Evolutionary conservation across 1,284 basidiomycete species (phyloP), one percentile per base, ranked within the genome.

Genomic region (Melanopsichium pennsylvanicum): DNA sequence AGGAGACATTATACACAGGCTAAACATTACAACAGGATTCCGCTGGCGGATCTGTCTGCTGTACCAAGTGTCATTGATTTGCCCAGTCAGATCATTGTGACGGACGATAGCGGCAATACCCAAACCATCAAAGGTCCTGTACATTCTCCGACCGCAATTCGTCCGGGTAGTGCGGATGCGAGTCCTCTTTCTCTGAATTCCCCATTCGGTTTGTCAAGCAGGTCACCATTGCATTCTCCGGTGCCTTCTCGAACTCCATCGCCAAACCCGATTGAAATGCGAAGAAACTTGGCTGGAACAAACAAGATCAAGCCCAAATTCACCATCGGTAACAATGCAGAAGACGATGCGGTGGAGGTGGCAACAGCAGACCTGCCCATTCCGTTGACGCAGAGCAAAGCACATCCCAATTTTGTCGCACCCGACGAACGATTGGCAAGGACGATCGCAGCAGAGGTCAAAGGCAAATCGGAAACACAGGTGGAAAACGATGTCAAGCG

Each of bases 401-500:
- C 64, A 3, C 58, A 68, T 46, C 52, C 63, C 0, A 22, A 45
- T 16, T 68, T 68, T 46, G 43, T 59, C 5, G 26, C 66, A 1
- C 55, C 66, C 2, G 66, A 59, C 43, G 66, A 69, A 26, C 36
- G 52, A 21, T 0, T 54, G 13, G 66, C 66, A 2, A 32, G 47
- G 9, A 45, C 42, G 10, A 4, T 62, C 1, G 66, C 59, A 1
- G 55, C 54, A 2, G 55, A 49, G 40, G 59, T 32, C 59, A 49
- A 25, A 41, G 57, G 16, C 1, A 27, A 41, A 1, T 45, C 32
- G 0, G 21, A 45, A 15, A 26, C 45, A 6, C 21, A 50, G n/a
- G 44, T 56, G 16, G 47, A 60, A 16, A 44, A 81, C 25, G 78
- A 83, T 19, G 88, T 73, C 39, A 87, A 86, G 74, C 89, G 90